phyloP scores from a whole-genome alignment of 164 flowering plant genomes.

The Saururus chinensis region DNA sequence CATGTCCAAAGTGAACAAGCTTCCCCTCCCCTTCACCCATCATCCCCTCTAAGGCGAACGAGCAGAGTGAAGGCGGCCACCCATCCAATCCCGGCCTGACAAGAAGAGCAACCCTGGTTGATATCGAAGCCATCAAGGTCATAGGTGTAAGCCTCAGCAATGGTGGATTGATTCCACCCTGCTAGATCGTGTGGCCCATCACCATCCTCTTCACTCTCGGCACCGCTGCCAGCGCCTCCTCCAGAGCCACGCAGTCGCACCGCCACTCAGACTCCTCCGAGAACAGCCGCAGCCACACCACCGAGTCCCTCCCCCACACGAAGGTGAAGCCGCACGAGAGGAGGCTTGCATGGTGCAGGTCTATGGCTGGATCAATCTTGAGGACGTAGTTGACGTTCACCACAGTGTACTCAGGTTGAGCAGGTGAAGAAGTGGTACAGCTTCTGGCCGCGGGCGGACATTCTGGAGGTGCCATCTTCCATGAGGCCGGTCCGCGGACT shows the following conservation, averaged over 20 bases:
- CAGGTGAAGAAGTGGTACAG: constrained; percentile 25
- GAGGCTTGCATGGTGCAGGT: too few relatives aligned
- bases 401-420: too few relatives aligned
- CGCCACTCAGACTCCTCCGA: constrained; percentile 39
- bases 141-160: too few relatives aligned
- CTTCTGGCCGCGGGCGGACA: constrained; percentile 23
- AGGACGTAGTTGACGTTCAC: too few relatives aligned
- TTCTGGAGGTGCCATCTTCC: constrained; percentile 29
- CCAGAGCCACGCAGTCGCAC: constrained; percentile 69
- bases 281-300: constrained; percentile 83
- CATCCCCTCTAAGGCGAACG: too few relatives aligned
- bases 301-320: constrained; percentile 48
- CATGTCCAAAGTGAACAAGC: too few relatives aligned
- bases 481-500: constrained; percentile 20
- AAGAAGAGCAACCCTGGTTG: too few relatives aligned
- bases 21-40: too few relatives aligned
- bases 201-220: constrained; percentile 91
- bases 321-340: constrained; percentile 41
- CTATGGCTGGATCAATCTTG: too few relatives aligned
- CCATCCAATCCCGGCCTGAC: too few relatives aligned
- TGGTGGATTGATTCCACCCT: constrained; percentile 66
- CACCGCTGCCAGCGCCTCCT: constrained; percentile 65
- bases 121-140: too few relatives aligned
- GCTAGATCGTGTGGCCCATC: constrained; percentile 94
- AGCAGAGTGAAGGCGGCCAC: too few relatives aligned